Evolutionary conservation across 768 basidiomycete species (phyloP).

Genomic region (Lentinus tigrinus): DNA sequence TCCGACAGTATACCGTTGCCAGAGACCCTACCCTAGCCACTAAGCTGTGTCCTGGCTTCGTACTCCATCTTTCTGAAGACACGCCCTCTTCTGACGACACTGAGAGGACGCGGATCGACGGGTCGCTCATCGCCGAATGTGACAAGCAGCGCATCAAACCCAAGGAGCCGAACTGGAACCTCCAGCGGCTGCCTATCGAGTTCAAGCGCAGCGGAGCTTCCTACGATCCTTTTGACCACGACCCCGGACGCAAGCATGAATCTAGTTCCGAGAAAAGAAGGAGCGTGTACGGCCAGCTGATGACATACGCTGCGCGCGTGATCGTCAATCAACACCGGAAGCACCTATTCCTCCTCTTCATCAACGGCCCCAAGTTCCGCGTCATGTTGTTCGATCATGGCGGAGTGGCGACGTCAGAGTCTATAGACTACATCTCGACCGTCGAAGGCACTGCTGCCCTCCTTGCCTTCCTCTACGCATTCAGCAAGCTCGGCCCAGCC

Average conservation of each 20-base stretch:
- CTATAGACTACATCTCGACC: neutral
- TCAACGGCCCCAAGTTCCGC: neutral
- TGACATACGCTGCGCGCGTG: neutral
- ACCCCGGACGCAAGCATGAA: neutral
- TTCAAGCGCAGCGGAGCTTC: neutral
- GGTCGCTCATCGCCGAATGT: too few relatives aligned
- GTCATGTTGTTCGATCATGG: neutral
- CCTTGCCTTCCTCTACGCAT: neutral
- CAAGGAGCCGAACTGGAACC: neutral
- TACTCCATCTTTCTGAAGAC: too few relatives aligned
- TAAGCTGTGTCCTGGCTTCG: too few relatives aligned
- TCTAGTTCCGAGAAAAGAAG: neutral
- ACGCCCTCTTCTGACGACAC: too few relatives aligned
- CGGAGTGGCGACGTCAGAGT: neutral
- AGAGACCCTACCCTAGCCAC: too few relatives aligned
- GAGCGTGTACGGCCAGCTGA: neutral
- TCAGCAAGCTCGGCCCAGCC: neutral
- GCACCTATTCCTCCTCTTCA: neutral
- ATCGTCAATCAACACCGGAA: slow-evolving; percentile 1
- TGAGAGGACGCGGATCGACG: too few relatives aligned
- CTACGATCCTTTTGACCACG: neutral
- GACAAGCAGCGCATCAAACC: neutral
- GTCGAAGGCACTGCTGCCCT: neutral
- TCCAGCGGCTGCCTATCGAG: neutral
- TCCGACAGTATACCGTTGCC: too few relatives aligned